phyloP scores from a whole-genome alignment of 2,329 filamentous ascomycete genomes.

The Drechslerella coelobrocha region DNA sequence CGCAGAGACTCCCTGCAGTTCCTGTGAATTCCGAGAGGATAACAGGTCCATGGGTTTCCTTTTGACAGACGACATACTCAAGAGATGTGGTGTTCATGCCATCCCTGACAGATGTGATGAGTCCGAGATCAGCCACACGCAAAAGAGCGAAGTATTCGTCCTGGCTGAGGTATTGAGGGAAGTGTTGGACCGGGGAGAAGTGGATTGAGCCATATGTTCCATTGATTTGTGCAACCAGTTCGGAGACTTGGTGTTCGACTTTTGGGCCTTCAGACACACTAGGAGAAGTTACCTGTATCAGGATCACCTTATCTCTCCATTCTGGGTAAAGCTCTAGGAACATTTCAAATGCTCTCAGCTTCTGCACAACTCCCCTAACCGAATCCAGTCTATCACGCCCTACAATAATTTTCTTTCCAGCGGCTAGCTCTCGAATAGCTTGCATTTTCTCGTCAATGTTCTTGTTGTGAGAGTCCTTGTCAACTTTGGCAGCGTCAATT shows the following conservation, averaged over 20 bases:
- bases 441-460: constrained; percentile 75
- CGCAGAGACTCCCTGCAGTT: constrained; percentile 81
- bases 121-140: constrained; percentile 83
- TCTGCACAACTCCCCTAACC: constrained; percentile 91
- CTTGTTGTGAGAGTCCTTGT: constrained; percentile 74
- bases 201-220: constrained; percentile 85
- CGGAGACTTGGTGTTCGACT: constrained; percentile 85
- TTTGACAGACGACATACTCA: constrained; percentile 92
- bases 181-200: constrained; percentile 91
- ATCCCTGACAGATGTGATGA: constrained; percentile 94
- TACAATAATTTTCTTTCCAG: constrained; percentile 93
- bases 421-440: constrained; percentile 76
- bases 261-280: constrained; percentile 82
- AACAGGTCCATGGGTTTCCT: constrained; percentile 81
- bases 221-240: constrained; percentile 89
- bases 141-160: constrained; percentile 96
- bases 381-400: constrained; percentile 93
- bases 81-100: constrained; percentile 98
- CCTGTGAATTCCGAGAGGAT: constrained; percentile 97
- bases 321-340: constrained; percentile 90
- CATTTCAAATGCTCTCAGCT: constrained; percentile 89
- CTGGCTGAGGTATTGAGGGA: constrained; percentile 86
- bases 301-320: constrained; percentile 87
- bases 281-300: constrained; percentile 93
- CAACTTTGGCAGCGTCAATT: constrained; percentile 83